Conservation (phyloP, 2,329 filamentous ascomycete genomes). For the Colletotrichum ledebouriae region DNA sequence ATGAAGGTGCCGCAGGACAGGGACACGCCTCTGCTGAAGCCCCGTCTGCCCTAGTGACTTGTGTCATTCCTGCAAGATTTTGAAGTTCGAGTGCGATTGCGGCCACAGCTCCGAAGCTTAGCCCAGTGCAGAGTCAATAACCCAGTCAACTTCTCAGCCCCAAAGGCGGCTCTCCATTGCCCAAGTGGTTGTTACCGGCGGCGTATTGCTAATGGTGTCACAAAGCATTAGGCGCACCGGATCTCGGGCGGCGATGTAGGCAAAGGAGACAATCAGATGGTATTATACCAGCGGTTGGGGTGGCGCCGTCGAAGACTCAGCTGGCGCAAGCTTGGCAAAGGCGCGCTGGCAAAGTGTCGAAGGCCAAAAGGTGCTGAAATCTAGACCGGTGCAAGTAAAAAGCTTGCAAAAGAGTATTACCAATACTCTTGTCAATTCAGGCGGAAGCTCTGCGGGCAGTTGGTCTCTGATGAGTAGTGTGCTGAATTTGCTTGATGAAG, state of each 20-base stretch:
- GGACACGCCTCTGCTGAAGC: background rate
- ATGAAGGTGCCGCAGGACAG: background rate
- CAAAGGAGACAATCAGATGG: too few species aligned
- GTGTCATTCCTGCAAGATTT: background rate
- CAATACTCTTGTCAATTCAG: background rate
- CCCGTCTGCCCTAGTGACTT: background rate
- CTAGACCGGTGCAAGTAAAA: background rate
- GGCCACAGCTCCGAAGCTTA: background rate
- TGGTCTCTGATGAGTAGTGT: background rate
- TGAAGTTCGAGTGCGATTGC: background rate
- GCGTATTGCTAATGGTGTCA: background rate
- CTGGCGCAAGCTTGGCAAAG: slow-evolving; percentile 7
- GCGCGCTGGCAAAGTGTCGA: background rate
- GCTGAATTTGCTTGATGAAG: background rate
- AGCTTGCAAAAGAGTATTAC: background rate
- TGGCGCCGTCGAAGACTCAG: background rate
- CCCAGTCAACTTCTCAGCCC: background rate
- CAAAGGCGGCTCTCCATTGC: background rate
- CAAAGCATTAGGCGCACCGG: too few species aligned
- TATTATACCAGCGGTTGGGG: too few species aligned
- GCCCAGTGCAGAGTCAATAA: slow-evolving; percentile 14
- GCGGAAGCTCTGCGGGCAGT: slow-evolving; percentile 6
- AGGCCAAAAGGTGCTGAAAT: too few species aligned
- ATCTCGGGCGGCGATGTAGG: too few species aligned
- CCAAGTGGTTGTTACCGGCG: background rate